Evolutionary conservation across 1,139 yeast genomes (phyloP).

Genomic region (Pichia sp.): DNA sequence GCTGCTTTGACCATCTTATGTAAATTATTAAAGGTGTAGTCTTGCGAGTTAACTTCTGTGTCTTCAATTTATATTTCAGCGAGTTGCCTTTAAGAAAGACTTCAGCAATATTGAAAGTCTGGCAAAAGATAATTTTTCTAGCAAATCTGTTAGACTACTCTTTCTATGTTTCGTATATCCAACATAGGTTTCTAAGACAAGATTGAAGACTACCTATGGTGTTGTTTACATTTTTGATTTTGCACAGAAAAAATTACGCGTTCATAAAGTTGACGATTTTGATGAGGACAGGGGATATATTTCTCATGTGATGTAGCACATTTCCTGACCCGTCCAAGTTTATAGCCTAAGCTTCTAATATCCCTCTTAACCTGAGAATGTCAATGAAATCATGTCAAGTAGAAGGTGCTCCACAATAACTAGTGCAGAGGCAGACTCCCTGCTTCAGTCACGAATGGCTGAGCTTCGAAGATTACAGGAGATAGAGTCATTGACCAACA

Average conservation of each 20-base stretch:
- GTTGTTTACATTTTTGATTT: constrained; percentile 1
- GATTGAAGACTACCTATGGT: neutral
- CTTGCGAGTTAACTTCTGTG: neutral
- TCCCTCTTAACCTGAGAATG: neutral
- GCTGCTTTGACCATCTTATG: constrained; percentile 10
- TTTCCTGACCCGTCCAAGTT: neutral
- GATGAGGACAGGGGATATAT: neutral
- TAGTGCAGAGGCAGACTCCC: constrained; percentile 19
- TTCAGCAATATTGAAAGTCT: neutral
- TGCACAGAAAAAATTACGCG: neutral
- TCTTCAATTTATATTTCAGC: neutral
- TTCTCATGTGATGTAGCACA: neutral
- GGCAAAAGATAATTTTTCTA: neutral
- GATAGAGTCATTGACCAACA: constrained; percentile 42
- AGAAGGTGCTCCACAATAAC: constrained; percentile 15
- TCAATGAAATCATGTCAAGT: constrained; percentile 5
- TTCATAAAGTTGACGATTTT: neutral
- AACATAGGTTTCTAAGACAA: too few relatives aligned
- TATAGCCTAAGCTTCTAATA: too few relatives aligned
- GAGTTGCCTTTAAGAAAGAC: neutral
- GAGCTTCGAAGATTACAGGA: constrained; percentile 51
- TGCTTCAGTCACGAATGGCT: constrained; percentile 40
- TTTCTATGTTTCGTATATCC: too few relatives aligned
- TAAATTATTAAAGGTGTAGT: neutral
- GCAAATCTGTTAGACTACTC: neutral